These are phyloP conservation scores for Saururus chinensis DNA, from an alignment of 164 flowering plant species.

Conservation along the genomic window DNA sequence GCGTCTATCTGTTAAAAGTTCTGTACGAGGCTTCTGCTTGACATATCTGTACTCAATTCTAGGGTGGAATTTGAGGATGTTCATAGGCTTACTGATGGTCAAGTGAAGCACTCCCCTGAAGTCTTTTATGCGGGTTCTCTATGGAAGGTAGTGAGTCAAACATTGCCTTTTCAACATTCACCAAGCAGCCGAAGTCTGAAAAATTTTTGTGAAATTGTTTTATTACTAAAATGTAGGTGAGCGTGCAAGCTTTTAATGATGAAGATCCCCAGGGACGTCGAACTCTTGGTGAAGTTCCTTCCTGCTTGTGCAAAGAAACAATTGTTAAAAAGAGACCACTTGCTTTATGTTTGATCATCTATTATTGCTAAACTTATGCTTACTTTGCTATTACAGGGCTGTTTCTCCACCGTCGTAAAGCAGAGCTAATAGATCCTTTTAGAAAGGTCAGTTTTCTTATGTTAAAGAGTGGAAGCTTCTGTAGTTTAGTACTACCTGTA, in stretches of 20 bases:
- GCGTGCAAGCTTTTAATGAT: conserved; percentile 95
- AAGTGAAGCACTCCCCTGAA: conserved; percentile 94
- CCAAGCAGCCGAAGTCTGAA: background rate
- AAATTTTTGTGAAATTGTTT: background rate
- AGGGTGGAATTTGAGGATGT: conserved; percentile 97
- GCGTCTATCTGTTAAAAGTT: background rate
- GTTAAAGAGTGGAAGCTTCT: background rate
- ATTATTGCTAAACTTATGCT: background rate
- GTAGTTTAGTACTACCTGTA: background rate
- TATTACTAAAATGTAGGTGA: conserved; percentile 35
- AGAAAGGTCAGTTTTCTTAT: conserved; percentile 55
- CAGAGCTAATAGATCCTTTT: conserved; percentile 52
- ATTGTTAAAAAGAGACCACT: background rate
- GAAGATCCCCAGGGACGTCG: conserved; percentile 99
- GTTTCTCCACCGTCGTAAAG: conserved; percentile 95
- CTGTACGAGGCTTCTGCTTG: background rate
- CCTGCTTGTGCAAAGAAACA: background rate
- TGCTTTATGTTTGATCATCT: conserved; percentile 1
- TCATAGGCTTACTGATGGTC: conserved; percentile 87
- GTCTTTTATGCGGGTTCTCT: conserved; percentile 94
- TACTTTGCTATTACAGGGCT: conserved; percentile 45
- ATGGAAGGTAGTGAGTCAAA: conserved; percentile 64
- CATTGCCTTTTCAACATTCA: background rate
- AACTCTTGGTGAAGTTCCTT: conserved; percentile 62
- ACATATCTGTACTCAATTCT: conserved; percentile 1